Evolutionary conservation across 1,139 yeast species (phyloP), one percentile per base, ranked within the genome.

Genomic region (Taiozyma sp.): DNA sequence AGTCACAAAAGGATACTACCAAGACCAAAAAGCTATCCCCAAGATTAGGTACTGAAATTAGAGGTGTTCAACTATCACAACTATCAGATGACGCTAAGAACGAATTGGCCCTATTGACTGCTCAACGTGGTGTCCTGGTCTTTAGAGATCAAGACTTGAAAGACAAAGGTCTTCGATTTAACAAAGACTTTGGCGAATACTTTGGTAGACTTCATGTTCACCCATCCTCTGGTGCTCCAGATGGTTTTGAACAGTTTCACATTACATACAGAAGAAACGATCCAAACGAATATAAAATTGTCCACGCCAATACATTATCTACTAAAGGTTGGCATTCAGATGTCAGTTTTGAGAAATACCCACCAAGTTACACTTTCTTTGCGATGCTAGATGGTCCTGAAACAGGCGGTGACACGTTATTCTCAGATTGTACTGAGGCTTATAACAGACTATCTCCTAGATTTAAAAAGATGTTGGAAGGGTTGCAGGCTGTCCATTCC

Each of bases 331-430:
- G 87, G 84, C 92, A 86, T 66, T 75, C 87, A 1, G 92, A 86
- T 64, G 84, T 82, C 39, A 75, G 87, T 24, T 85, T 84, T 65
- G 92, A 85, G 63, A 70, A 74, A 54, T 89, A 83, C 65, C 87
- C 92, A 10, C 87, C 92, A 5, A 79, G 84, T 2, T 71, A 79
- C 54, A 85, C 92, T 1, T 74, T 83, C 47, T 80, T 86, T 59
- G 74, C 82, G 48, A 77, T 83, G 52, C 68, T 80, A 47, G 83
- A 76, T 58, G 86, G 83, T 41, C 86, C 91, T 40, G 78, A 76
- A 48, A 65, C 79, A 16, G 92, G 92, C 51, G 91, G 91, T 52
- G 92, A 86, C 65, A 86, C 93, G n/a, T 68, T 81, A 49, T 86
- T 86, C 70, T 74, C 81, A 9, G 84, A 81, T 56, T 75, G 82